Percentiles rank a stretch among this genome's conserved stretches.
These are phyloP conservation scores for Hortiboletus flavorubellus DNA, from an alignment of 768 basidiomycete species.

Conservation along the genomic window DNA sequence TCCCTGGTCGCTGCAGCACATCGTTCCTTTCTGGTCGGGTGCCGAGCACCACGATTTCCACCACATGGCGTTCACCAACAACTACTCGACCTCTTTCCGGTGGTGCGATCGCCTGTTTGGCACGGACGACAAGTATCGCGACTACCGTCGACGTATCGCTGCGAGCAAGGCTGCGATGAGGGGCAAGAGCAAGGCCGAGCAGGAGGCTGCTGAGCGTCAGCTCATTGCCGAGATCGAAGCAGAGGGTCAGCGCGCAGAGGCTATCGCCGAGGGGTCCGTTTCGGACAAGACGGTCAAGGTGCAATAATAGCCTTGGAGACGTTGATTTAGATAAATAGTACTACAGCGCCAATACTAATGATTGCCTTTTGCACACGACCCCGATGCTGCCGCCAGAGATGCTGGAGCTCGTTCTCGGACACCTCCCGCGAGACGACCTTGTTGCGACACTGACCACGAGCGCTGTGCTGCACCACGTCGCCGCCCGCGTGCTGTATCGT, in stretches of 20 bases:
- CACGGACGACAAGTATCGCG: slow-evolving; percentile 87
- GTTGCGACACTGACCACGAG: slow-evolving; percentile 21
- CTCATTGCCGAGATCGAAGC: slow-evolving; percentile 68
- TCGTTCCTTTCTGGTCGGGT: slow-evolving; percentile 94
- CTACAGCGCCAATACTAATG: slow-evolving; percentile 6
- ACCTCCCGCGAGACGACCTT: slow-evolving; percentile 29
- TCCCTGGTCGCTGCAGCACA: slow-evolving; percentile 94
- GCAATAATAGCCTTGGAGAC: slow-evolving; percentile 14
- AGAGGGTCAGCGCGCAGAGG: slow-evolving; percentile 29
- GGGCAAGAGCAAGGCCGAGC: slow-evolving; percentile 51
- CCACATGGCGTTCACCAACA: slow-evolving; percentile 94
- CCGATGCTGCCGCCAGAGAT: slow-evolving; percentile 36
- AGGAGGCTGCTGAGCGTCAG: slow-evolving; percentile 53
- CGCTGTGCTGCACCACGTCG: slow-evolving; percentile 27
- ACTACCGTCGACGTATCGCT: slow-evolving; percentile 65
- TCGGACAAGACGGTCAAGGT: slow-evolving; percentile 25
- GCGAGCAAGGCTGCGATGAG: slow-evolving; percentile 58
- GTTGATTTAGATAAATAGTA: slow-evolving; percentile 1
- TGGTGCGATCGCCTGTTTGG: slow-evolving; percentile 91
- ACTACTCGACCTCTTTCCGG: slow-evolving; percentile 91
- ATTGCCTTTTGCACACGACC: background rate
- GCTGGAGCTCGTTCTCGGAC: slow-evolving; percentile 30
- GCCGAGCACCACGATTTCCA: slow-evolving; percentile 99
- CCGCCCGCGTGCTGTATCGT: slow-evolving; percentile 35
- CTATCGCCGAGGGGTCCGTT: slow-evolving; percentile 41